A percentile compares a stretch with the other conserved stretches of the same genome.
Conservation (phyloP, 805 yeast species). For the Sugiyamaella smithiae region DNA sequence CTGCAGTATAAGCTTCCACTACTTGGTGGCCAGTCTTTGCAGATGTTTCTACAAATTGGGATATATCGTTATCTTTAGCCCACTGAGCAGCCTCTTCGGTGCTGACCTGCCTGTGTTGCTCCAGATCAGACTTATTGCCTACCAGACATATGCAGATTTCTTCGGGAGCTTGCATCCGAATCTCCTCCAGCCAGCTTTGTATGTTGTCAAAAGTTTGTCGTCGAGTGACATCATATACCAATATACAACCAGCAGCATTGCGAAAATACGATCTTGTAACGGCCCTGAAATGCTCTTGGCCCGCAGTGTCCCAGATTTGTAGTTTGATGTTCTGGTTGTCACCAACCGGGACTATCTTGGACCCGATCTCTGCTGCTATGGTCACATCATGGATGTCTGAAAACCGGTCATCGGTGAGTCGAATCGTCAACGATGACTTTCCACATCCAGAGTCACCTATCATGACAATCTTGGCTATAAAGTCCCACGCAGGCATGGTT, state of each 20-base stretch:
- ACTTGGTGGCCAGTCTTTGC: conserved; percentile 66
- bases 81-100: conserved; percentile 40
- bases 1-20: conserved; percentile 39
- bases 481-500: neutral
- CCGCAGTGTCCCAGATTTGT: conserved; percentile 38
- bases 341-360: conserved; percentile 34
- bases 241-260: conserved; percentile 37
- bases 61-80: conserved; percentile 45
- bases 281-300: conserved; percentile 38
- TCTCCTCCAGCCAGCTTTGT: conserved; percentile 71
- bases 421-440: conserved; percentile 35
- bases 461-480: conserved; percentile 27
- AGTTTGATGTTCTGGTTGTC: conserved; percentile 32
- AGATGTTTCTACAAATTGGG: conserved; percentile 49
- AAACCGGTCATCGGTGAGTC: conserved; percentile 37
- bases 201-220: conserved; percentile 34
- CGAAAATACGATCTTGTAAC: conserved; percentile 37
- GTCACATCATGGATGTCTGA: conserved; percentile 36
- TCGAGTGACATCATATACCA: conserved; percentile 38
- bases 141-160: conserved; percentile 71
- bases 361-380: conserved; percentile 39
- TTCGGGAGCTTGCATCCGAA: conserved; percentile 63
- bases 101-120: conserved; percentile 32
- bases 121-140: conserved; percentile 74
- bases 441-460: conserved; percentile 40